Base-by-base conservation (phyloP, 1,284 basidiomycete genomes). In the Singerocomus rubriflavus region DNA sequence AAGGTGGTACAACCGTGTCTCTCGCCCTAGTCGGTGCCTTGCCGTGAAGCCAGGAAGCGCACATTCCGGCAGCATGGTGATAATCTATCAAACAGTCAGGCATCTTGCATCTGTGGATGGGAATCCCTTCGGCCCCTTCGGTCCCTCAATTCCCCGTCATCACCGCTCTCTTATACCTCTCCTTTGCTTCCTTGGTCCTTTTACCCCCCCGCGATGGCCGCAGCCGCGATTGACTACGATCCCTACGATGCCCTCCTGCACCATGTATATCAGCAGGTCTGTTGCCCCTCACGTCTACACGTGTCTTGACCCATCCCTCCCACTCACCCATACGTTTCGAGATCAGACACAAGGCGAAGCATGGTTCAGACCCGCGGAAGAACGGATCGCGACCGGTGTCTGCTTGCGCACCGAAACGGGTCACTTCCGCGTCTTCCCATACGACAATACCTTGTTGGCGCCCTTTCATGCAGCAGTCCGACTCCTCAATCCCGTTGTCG, bases 401-500 rank as follows among this genome's bases (percentile, higher is more conserved):
- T 81, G 80, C 60, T 74, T 86, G 48, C 79, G 85, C 59, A 80
- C 80, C 6, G 76, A 81, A 57, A 75, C 81, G 37, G 77, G 79
- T 58, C 77, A 76, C 46, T 87, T 85, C 61, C 77, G 85, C 42
- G 79, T 87, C 21, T 88, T 88, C 60, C 85, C 85, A 1, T 88
- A 88, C 66, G 82, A 88, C 59, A 79, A 85, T 63, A 72, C 78
- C 34, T 74, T 77, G 8, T 78, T 88, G 57, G 75, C 84, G 55
- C 82, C 83, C 0, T 88, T 88, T 64, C 82, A 88, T 70, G 76
- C 79, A 4, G 87, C 88, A 11, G 79, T 93, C 25, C 74, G 81
- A 16, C 78, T 79, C 16, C 74, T 93, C 52, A 91, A 92, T 68
- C 85, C 88, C 29, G 81, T 88, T 56, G 87, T 89, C 39, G 90